Evolutionary conservation across 495 filamentous ascomycete species (phyloP), one percentile per base, ranked within the genome.

Genomic region (Friedmanniomyces endolithicus): DNA sequence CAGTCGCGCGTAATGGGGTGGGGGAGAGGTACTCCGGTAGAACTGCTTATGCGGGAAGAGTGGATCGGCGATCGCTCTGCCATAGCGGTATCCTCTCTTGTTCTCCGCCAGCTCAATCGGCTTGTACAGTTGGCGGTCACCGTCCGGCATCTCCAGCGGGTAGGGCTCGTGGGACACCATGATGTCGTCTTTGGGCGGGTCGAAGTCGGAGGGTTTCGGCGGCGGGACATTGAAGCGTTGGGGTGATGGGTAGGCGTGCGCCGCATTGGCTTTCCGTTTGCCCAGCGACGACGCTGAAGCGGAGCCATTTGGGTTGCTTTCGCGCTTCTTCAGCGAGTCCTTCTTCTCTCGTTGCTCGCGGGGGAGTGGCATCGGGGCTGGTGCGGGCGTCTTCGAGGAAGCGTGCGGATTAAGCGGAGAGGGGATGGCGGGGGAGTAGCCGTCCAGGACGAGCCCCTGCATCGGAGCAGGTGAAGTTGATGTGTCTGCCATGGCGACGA

Each of bases 1-100:
- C 59, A 99, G 83, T 44, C 88, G 83, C 11, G 88, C 74, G 44
- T 81, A 76, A 66, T 84, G 90, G 2, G 90, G 94, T 48, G 75
- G 77, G 11, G 86, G 79, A 67, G 97, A 94, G 23, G 89, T 87
- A 55, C 87, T 85, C 47, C 92, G 85, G 65, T 87, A 88, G 70
- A 89, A 94, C 63, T 89, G 84, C 56, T 87, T 88, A 50, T 88
- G 86, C 8, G 84, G 83, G 53, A 97, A 94, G 17, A 74, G 75
- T 0, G 85, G 84, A 61, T 96, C 92, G 49, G 88, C 87, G 55
- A 96, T 88, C 64, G 88, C 94, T 57, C 90, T 88, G 35, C 77
- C 86, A 66, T 97, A 99, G 35, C 87, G 84, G 60, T 86, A 97
- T 40, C 81, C 86, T 68, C 89, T 88, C 65, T 92, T 90, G 62